These are phyloP conservation scores for Citeromyces hawaiiensis DNA, from an alignment of 1,139 yeast genomes.

Conservation along the genomic window DNA sequence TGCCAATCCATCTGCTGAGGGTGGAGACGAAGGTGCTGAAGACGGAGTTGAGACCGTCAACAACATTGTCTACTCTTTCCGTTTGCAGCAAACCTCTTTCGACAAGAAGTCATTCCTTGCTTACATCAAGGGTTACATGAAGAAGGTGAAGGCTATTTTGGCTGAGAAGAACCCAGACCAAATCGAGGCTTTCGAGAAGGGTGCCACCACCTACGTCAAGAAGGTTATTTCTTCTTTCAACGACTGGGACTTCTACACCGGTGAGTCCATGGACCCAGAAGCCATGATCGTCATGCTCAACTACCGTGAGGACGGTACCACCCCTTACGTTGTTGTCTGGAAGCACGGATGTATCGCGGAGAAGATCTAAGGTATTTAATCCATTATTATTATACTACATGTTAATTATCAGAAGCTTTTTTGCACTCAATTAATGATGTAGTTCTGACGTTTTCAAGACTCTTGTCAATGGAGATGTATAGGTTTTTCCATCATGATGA, in stretches of 20 bases:
- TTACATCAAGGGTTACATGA: slow-evolving; percentile 98
- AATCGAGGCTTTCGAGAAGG: slow-evolving; percentile 85
- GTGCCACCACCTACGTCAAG: slow-evolving; percentile 92
- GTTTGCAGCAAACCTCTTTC: slow-evolving; percentile 88
- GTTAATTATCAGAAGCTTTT: no score
- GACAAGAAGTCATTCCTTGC: slow-evolving; percentile 96
- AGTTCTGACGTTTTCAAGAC: no score
- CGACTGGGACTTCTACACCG: slow-evolving; percentile 99
- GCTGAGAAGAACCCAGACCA: slow-evolving; percentile 82
- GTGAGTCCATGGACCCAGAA: slow-evolving; percentile 99
- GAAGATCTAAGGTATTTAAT: slow-evolving; percentile 52
- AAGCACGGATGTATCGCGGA: slow-evolving; percentile 89
- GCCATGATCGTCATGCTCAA: slow-evolving; percentile 95
- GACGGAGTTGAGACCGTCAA: slow-evolving; percentile 83
- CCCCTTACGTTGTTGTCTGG: slow-evolving; percentile 97
- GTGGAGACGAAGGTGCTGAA: slow-evolving; percentile 69
- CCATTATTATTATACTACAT: slow-evolving; percentile 8
- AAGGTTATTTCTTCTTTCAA: slow-evolving; percentile 88
- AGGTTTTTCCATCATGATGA: no score
- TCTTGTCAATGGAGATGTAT: no score
- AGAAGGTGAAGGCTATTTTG: slow-evolving; percentile 79
- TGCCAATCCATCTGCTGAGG: slow-evolving; percentile 99
- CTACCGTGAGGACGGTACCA: slow-evolving; percentile 99
- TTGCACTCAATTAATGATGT: no score
- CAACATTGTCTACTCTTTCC: slow-evolving; percentile 97